phyloP scores from a whole-genome alignment of 169 alveolate species.

The Sarcocystis neurona region DNA sequence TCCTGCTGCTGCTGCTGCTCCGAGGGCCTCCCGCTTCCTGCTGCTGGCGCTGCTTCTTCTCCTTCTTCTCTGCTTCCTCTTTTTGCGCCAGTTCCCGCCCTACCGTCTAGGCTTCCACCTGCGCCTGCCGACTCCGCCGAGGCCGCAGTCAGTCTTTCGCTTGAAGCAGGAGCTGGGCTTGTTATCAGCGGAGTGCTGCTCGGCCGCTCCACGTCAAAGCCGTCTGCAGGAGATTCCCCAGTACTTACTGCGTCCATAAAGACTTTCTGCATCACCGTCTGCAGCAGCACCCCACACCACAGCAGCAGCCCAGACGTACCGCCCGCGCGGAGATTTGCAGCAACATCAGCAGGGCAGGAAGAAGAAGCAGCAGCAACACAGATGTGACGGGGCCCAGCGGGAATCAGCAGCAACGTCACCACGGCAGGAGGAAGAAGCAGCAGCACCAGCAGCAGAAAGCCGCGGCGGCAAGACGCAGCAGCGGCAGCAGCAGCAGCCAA shows the following conservation, averaged over 20 bases:
- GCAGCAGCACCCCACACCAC: not conserved
- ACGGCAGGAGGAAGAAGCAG: not conserved
- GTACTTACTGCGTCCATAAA: conserved; percentile 9
- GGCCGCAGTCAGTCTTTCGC: too few relatives aligned
- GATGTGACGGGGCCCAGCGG: not conserved
- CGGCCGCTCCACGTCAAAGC: too few relatives aligned
- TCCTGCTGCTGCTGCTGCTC: not conserved
- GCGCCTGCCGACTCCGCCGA: not conserved
- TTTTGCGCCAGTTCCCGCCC: not conserved
- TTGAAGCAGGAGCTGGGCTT: too few relatives aligned
- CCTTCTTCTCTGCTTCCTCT: not conserved
- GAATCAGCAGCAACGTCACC: not conserved
- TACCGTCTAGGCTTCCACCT: not conserved
- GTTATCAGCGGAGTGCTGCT: too few relatives aligned
- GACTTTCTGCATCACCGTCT: conserved; percentile 53
- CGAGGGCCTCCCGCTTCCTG: not conserved
- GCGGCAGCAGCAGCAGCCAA: conserved; percentile 1
- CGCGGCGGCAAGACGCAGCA: not conserved
- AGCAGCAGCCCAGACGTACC: not conserved
- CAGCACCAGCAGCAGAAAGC: conserved; percentile 25
- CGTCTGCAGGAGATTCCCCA: too few relatives aligned
- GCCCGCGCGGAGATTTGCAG: too few relatives aligned
- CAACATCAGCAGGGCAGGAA: too few relatives aligned
- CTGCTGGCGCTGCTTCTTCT: not conserved
- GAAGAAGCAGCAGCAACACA: too few relatives aligned